Evolutionary conservation across 2,329 filamentous ascomycete genomes (phyloP).

Genomic region (Stagonosporopsis rhizophila): DNA sequence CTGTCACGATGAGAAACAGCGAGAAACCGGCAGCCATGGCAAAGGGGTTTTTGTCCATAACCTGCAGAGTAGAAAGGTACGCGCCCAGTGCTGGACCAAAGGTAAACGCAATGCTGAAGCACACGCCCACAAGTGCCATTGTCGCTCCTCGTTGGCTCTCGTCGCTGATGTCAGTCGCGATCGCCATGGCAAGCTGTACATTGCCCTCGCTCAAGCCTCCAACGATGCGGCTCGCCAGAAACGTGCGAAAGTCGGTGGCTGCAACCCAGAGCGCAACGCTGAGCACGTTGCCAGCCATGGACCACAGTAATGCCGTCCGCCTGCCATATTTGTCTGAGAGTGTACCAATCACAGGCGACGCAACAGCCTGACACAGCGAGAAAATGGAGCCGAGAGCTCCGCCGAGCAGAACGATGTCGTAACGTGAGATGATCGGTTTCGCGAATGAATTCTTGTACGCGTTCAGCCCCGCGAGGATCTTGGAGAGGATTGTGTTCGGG

Average conservation of each 20-base stretch:
- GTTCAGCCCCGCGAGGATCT: constrained; percentile 83
- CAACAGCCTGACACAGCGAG: constrained; percentile 88
- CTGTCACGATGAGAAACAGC: constrained; percentile 79
- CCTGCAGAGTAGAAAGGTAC: constrained; percentile 77
- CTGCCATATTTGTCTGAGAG: constrained; percentile 90
- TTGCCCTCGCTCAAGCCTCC: constrained; percentile 96
- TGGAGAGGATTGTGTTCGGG: constrained; percentile 72
- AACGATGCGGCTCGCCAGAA: constrained; percentile 89
- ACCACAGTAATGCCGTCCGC: constrained; percentile 83
- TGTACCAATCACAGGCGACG: constrained; percentile 87
- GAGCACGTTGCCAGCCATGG: constrained; percentile 91
- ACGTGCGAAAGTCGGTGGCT: constrained; percentile 93
- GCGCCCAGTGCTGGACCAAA: constrained; percentile 93
- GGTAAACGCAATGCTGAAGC: constrained; percentile 97
- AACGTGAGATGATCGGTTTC: constrained; percentile 90
- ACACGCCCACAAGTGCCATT: constrained; percentile 95
- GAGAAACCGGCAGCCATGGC: constrained; percentile 90
- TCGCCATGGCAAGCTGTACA: constrained; percentile 93
- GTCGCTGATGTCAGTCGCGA: constrained; percentile 94
- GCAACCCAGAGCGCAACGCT: constrained; percentile 94
- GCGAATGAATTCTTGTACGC: constrained; percentile 94
- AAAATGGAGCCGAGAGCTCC: constrained; percentile 94
- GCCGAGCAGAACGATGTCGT: constrained; percentile 95
- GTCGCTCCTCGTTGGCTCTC: constrained; percentile 83
- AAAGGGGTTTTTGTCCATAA: constrained; percentile 88